Conservation (phyloP, 176 grass and related monocot genomes). For the Oryza coarctata region DNA sequence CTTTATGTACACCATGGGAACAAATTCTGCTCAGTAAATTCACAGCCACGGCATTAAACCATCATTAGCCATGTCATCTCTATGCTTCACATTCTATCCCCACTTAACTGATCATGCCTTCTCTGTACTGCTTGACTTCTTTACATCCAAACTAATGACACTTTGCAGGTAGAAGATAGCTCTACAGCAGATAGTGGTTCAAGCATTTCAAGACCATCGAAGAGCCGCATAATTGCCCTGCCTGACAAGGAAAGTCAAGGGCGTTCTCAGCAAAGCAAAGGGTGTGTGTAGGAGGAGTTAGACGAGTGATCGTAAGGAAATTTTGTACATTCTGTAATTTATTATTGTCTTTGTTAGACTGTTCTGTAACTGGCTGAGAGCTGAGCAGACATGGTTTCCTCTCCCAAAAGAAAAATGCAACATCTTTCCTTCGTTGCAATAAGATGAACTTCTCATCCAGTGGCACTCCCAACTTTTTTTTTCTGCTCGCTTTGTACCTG, state of each 20-base stretch:
- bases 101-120: background rate
- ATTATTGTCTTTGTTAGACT: conserved; percentile 16
- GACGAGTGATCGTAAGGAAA: background rate
- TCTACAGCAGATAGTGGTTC: conserved; percentile 52
- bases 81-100: background rate
- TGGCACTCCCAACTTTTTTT: background rate
- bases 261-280: background rate
- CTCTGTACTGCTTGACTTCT: background rate
- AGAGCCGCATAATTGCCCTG: conserved; percentile 42
- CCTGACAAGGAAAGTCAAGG: background rate
- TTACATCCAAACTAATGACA: conserved; percentile 14
- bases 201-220: conserved; percentile 48
- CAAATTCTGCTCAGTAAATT: conserved; percentile 1
- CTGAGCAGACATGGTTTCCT: background rate
- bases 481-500: background rate
- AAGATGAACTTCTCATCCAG: background rate
- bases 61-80: no score
- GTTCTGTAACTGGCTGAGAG: conserved; percentile 20
- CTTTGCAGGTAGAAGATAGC: conserved; percentile 62
- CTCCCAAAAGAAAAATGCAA: background rate
- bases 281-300: conserved; percentile 14
- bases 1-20: background rate
- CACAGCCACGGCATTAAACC: background rate
- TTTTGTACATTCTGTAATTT: conserved; percentile 1
- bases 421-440: background rate